A percentile compares a stretch with the other conserved stretches of the same genome.
phyloP scores from a whole-genome alignment of 768 basidiomycete genomes.

The Trametes elegans region DNA sequence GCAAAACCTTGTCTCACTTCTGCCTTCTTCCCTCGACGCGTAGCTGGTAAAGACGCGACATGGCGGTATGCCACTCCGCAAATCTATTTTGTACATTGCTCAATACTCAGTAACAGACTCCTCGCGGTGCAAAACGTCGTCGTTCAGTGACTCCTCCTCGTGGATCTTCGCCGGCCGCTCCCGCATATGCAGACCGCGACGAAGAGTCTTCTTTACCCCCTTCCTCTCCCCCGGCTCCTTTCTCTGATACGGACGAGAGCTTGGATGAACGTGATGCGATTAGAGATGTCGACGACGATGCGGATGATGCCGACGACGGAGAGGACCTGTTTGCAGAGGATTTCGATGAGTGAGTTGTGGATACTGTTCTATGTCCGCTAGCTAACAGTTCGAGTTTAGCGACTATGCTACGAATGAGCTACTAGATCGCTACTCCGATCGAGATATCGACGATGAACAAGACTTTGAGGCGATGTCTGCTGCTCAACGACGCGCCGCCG shows the following conservation, averaged over 20 bases:
- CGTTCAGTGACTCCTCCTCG: slow-evolving; percentile 54
- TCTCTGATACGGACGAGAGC: slow-evolving; percentile 48
- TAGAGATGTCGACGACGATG: slow-evolving; percentile 86
- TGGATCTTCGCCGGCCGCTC: slow-evolving; percentile 45
- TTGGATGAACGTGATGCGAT: slow-evolving; percentile 43
- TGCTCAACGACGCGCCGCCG: slow-evolving; percentile 75
- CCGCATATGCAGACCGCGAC: slow-evolving; percentile 48
- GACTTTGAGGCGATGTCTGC: slow-evolving; percentile 66
- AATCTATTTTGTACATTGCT: background rate
- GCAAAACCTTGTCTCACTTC: slow-evolving; percentile 9
- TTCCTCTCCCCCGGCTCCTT: slow-evolving; percentile 48
- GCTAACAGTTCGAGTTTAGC: slow-evolving; percentile 35
- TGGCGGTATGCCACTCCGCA: background rate
- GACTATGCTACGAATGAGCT: slow-evolving; percentile 85
- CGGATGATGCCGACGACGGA: slow-evolving; percentile 76
- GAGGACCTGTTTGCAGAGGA: slow-evolving; percentile 92
- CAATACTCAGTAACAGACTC: slow-evolving; percentile 28
- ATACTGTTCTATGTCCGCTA: background rate
- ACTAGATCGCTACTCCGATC: slow-evolving; percentile 85
- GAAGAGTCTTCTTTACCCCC: slow-evolving; percentile 71
- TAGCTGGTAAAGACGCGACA: background rate
- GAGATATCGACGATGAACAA: slow-evolving; percentile 81
- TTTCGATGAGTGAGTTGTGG: slow-evolving; percentile 59
- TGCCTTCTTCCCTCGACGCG: background rate
- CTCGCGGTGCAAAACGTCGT: slow-evolving; percentile 59